Conservation (phyloP, 108 stramenopile genomes). For the Skeletonema marinoi region DNA sequence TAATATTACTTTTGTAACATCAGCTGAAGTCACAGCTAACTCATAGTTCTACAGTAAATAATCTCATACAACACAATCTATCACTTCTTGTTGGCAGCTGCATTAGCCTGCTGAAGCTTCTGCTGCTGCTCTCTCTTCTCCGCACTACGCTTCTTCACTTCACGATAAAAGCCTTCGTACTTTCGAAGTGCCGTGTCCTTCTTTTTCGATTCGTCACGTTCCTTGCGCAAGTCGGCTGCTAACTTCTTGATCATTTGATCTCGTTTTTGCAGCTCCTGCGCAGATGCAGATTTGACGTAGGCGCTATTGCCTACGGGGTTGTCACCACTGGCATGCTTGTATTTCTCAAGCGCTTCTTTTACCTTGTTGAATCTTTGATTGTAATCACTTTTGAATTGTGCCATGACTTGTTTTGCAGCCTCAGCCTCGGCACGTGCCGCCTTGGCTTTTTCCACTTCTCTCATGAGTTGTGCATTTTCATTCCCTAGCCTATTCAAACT, state of each 20-base stretch:
- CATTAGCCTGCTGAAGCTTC: conserved; percentile 31
- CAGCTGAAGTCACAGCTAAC: neutral
- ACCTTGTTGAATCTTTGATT: conserved; percentile 60
- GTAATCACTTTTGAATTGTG: conserved; percentile 74
- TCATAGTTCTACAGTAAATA: neutral
- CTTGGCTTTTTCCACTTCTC: conserved; percentile 82
- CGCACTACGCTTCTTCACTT: conserved; percentile 86
- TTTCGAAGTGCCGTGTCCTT: conserved; percentile 83
- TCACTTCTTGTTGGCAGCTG: conserved; percentile 6
- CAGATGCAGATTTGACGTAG: conserved; percentile 46
- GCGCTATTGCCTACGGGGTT: conserved; percentile 55
- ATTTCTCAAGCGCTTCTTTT: conserved; percentile 74
- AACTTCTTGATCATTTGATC: conserved; percentile 84
- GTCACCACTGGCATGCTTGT: conserved; percentile 40
- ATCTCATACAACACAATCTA: neutral
- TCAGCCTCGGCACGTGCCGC: conserved; percentile 75
- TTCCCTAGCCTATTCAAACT: conserved; percentile 82
- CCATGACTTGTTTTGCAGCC: conserved; percentile 76
- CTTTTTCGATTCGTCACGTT: conserved; percentile 83
- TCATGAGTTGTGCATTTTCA: conserved; percentile 81
- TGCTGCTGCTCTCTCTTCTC: conserved; percentile 77
- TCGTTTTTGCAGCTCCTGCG: conserved; percentile 60
- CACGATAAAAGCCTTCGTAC: conserved; percentile 87
- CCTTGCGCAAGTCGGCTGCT: conserved; percentile 76
- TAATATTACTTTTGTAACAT: neutral